A percentile compares a stretch with the other conserved stretches of the same genome.
These are phyloP conservation scores for Xylaria venustula DNA, from an alignment of 495 filamentous ascomycete genomes.

Conservation along the genomic window DNA sequence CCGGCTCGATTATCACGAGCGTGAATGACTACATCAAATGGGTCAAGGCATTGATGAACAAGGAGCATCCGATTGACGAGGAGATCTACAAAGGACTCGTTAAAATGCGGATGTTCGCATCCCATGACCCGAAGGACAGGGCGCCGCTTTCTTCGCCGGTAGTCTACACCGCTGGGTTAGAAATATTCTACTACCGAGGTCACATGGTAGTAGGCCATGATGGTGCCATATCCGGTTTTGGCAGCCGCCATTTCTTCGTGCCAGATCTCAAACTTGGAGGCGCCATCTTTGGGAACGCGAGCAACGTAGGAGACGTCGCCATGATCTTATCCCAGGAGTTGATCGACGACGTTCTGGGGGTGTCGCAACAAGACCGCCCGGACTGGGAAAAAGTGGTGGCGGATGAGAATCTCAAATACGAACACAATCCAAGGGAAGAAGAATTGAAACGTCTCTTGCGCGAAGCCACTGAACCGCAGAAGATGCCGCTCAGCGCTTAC, in stretches of 20 bases:
- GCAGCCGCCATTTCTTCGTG: conserved; percentile 42
- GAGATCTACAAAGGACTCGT: conserved; percentile 36
- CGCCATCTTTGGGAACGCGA: conserved; percentile 45
- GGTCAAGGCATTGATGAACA: conserved; percentile 32
- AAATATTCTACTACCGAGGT: conserved; percentile 40
- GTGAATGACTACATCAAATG: conserved; percentile 54
- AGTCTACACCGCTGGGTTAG: conserved; percentile 43
- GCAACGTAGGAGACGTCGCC: conserved; percentile 11
- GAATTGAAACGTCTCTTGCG: neutral
- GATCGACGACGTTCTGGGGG: conserved; percentile 36
- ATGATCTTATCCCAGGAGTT: conserved; percentile 29
- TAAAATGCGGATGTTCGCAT: conserved; percentile 21
- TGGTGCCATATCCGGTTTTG: conserved; percentile 42
- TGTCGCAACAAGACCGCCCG: conserved; percentile 17
- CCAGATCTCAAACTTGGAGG: conserved; percentile 42
- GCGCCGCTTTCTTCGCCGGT: conserved; percentile 11
- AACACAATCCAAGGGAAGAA: conserved; percentile 8
- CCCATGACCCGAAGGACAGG: neutral
- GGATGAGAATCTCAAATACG: conserved; percentile 8
- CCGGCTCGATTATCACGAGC: conserved; percentile 49
- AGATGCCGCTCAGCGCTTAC: conserved; percentile 32
- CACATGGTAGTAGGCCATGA: conserved; percentile 37
- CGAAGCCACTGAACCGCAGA: conserved; percentile 22
- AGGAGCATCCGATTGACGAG: conserved; percentile 32
- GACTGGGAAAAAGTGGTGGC: neutral